Evolutionary conservation across 257 asterid species (phyloP).

Genomic region (Pogostemon cablin): DNA sequence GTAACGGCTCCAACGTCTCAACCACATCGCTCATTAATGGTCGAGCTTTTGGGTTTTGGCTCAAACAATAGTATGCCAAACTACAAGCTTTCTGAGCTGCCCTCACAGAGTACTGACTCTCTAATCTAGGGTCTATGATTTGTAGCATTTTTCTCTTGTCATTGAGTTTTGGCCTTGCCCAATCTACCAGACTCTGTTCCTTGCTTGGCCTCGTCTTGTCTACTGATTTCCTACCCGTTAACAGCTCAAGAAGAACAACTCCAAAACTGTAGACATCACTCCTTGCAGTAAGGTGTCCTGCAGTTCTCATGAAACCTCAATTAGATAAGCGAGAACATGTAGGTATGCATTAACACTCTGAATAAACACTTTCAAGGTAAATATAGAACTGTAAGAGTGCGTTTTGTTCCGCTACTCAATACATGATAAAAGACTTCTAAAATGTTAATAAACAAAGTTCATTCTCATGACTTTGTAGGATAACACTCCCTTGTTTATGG

Average conservation of each 20-base stretch:
- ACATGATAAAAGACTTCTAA: too few species aligned
- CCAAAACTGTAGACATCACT: slow-evolving; percentile 99
- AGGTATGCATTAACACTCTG: background rate
- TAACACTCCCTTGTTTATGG: too few species aligned
- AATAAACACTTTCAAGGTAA: too few species aligned
- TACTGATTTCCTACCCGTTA: slow-evolving; percentile 96
- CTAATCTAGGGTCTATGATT: slow-evolving; percentile 91
- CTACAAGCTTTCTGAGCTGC: slow-evolving; percentile 99
- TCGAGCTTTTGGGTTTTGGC: slow-evolving; percentile 98
- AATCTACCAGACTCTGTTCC: slow-evolving; percentile 96
- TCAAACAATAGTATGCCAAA: slow-evolving; percentile 95
- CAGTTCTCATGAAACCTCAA: slow-evolving; percentile 36
- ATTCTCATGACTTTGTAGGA: too few species aligned
- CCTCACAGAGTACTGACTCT: slow-evolving; percentile 84
- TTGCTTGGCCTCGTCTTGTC: slow-evolving; percentile 99
- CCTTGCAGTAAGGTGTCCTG: slow-evolving; percentile 99
- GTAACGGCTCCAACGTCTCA: slow-evolving; percentile 93
- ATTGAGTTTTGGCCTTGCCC: slow-evolving; percentile 96
- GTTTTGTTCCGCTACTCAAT: too few species aligned
- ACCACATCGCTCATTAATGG: slow-evolving; percentile 99
- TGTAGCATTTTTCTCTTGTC: slow-evolving; percentile 97
- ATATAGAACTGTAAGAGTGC: background rate
- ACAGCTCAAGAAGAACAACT: slow-evolving; percentile 92
- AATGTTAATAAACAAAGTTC: too few species aligned
- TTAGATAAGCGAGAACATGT: slow-evolving; percentile 27